Base-by-base conservation (phyloP, 805 yeast genomes). In the Candida pseudoglaebosa region DNA sequence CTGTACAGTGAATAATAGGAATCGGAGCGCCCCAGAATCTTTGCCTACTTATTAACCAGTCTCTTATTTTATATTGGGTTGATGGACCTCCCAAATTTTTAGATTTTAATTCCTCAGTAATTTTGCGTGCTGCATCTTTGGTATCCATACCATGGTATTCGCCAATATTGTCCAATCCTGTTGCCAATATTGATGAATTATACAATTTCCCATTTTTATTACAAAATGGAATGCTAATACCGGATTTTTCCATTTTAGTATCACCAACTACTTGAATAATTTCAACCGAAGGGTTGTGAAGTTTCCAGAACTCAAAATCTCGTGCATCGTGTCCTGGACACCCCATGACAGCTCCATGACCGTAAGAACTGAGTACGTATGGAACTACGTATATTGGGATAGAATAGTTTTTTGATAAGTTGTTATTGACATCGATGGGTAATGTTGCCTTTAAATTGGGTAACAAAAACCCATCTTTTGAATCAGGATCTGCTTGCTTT, bases 21-120 rank as follows among this genome's bases (percentile, higher is more conserved):
- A 93, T 93, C 2, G 99, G 99, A 0, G 97, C 93, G 18, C 99
- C 99, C 99, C 99, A 93, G 60, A 84, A 91, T 43, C 99, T 67
- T 60, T 93, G 99, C 54, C 99, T 77, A 52, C 95, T 83, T 34
- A 93, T 84, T 19, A 93, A 72, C 99, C 99, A 93, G 56, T 93
- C 99, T 48, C 97, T 73, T 20, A 93, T 65, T 47, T 81, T 75
- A 52, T 71, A 82, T 46, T 80, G 80, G 0, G 73, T 70, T 3
- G 75, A 66, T 3, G 48, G 41, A 1, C 60, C 47, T 0, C 91
- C 96, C 1, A 58, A 28, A 0, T 61, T 59, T 0, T 43, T 35
- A 0, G 48, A 35, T 13, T 53, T 58, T n/a, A 89, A 61, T 9
- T 62, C 54, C 1, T 62, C 48, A 0, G 73, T 56, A 18, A 87